Evolutionary conservation across 2,329 filamentous ascomycete genomes (phyloP).

Genomic region (Cladosporium sphaerospermum): DNA sequence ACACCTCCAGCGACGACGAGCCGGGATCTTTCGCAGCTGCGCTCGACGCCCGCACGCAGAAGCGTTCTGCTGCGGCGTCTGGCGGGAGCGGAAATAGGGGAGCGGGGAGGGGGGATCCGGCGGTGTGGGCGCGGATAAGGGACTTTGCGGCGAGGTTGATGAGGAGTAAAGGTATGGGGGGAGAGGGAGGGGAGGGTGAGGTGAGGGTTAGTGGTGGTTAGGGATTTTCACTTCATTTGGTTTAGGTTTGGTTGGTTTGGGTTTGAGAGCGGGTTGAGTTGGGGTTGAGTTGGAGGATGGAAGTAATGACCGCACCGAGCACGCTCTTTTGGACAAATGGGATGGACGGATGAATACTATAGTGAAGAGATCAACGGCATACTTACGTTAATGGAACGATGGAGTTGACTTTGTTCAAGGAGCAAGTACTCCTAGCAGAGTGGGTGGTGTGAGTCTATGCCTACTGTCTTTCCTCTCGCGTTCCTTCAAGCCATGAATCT

Average conservation of each 20-base stretch:
- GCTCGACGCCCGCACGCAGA: slow-evolving; percentile 7
- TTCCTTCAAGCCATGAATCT: too few relatives aligned
- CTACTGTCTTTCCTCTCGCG: too few relatives aligned
- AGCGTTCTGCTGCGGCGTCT: not conserved
- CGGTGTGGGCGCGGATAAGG: slow-evolving; percentile 8
- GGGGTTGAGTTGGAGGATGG: not conserved
- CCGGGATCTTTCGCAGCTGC: not conserved
- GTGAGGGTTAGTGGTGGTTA: too few relatives aligned
- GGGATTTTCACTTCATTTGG: too few relatives aligned
- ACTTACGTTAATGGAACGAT: too few relatives aligned
- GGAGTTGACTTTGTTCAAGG: too few relatives aligned
- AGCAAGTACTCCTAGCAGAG: too few relatives aligned
- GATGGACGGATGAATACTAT: too few relatives aligned
- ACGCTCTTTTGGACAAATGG: too few relatives aligned
- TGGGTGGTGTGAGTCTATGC: too few relatives aligned
- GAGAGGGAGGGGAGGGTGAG: not conserved
- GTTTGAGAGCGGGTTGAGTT: not conserved
- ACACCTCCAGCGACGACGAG: not conserved
- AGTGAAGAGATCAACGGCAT: too few relatives aligned
- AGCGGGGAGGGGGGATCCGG: not conserved
- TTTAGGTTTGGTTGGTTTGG: not conserved
- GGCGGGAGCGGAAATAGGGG: not conserved
- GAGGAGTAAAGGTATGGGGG: slow-evolving; percentile 12
- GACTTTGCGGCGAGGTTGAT: slow-evolving; percentile 16
- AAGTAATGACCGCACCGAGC: not conserved